Evolutionary conservation across 495 filamentous ascomycete genomes (phyloP).

Genomic region (Talaromyces nanjingensis): DNA sequence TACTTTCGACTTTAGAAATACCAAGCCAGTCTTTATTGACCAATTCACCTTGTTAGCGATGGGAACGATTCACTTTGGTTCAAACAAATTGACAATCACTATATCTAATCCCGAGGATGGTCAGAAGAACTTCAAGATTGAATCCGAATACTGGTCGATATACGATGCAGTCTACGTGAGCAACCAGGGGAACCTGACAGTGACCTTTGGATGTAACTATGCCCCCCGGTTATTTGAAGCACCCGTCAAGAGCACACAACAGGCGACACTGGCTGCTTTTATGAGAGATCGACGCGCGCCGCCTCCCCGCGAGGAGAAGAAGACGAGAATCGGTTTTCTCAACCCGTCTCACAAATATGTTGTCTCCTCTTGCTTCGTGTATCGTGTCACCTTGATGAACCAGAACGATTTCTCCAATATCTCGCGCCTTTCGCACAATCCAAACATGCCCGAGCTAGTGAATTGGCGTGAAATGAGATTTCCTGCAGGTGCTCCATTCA

Average conservation of each 20-base stretch:
- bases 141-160: conserved; percentile 8
- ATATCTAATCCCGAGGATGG: background rate
- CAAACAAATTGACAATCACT: conserved; percentile 5
- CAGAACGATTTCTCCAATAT: background rate
- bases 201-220: conserved; percentile 2
- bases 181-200: background rate
- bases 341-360: conserved; percentile 1
- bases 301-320: conserved; percentile 3
- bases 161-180: conserved; percentile 7
- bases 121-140: background rate
- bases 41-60: background rate
- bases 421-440: conserved; percentile 3
- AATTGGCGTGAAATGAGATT: background rate
- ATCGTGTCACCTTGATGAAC: conserved; percentile 6
- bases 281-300: background rate
- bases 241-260: background rate
- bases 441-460: conserved; percentile 4
- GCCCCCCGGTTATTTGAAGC: conserved; percentile 8
- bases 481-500: background rate
- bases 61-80: conserved; percentile 8
- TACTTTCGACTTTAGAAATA: conserved; percentile 3
- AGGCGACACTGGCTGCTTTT: background rate
- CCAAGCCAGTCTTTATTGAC: conserved; percentile 6
- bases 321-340: conserved; percentile 7
- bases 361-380: conserved; percentile 9